Evolutionary conservation across 345 rosid genomes (phyloP), one percentile per base, ranked within the genome.

Genomic region (Brassica rapa): DNA sequence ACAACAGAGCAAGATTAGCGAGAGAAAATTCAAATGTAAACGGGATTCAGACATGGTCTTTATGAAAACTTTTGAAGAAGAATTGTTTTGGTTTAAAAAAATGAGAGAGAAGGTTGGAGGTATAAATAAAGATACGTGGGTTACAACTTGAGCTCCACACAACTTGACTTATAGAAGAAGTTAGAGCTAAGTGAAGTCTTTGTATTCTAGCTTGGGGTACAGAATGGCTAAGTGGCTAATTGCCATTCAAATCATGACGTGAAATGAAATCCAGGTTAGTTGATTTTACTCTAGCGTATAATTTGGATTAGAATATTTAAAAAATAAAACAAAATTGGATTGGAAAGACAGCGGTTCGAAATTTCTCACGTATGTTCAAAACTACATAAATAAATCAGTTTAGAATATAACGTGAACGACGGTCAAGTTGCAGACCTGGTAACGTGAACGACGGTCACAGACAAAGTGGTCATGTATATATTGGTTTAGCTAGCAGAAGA

Each of bases 1-100:
- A 12, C 53, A 46, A 43, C 33, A 29, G 1, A 76, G 49, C 1
- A 70, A 70, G 14, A 70, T 10, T 12, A 70, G 49, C 32, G 6
- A 55, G 30, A 70, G 51, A 70, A 71, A 4, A 71, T 14, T 16
- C 56, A 72, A 72, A 60, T 3, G 67, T 57, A 37, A 1, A 60
- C 0, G 10, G 0, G 24, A 37, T 23, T 23, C 35, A 0, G 9
- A 59, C 56, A 71, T 71, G 56, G 37, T 59, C 23, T 1, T 35
- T 7, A 59, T 57, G 35, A 57, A 57, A 12, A 3, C 0, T 11
- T 10, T 11, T 19, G 60, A 71, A 59, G 37, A 71, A 71, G n/a
- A 32, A 35, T 1, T 2, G 8, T 62, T 30, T 30, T n/a, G 23
- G 21, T 30, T 30, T 30, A 62, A 23, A 32, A 30, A 30, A 30